Conservation (phyloP, 2,329 filamentous ascomycete genomes). For the Pleurostoma richardsiae region DNA sequence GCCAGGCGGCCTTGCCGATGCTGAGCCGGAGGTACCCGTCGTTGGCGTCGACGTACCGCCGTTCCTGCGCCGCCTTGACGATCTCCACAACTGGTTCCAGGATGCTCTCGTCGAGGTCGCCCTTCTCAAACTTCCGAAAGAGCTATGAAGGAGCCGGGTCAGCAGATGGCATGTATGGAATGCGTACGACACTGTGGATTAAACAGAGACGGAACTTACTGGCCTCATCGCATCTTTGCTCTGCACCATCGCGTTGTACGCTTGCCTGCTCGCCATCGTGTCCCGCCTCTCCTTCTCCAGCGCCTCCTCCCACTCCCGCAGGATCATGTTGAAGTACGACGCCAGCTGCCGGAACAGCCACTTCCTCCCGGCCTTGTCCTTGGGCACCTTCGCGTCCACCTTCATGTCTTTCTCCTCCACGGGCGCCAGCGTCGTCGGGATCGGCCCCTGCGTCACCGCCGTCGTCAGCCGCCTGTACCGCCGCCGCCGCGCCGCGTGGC, state of each 20-base stretch:
- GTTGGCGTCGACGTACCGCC: constrained; percentile 93
- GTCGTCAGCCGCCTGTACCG: constrained; percentile 64
- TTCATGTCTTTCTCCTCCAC: constrained; percentile 89
- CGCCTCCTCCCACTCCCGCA: constrained; percentile 79
- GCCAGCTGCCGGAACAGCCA: constrained; percentile 84
- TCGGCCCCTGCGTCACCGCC: constrained; percentile 68
- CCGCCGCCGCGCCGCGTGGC: constrained; percentile 60
- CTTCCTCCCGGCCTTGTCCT: constrained; percentile 58
- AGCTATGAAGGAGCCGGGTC: constrained; percentile 37
- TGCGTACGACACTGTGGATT: no score
- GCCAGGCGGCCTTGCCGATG: constrained; percentile 97
- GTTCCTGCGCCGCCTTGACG: constrained; percentile 81
- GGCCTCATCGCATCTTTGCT: constrained; percentile 85
- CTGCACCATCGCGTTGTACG: constrained; percentile 79
- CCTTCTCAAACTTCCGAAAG: constrained; percentile 83
- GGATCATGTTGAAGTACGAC: constrained; percentile 95
- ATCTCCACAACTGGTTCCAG: constrained; percentile 86
- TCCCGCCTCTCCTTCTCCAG: constrained; percentile 62
- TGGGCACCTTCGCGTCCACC: constrained; percentile 57
- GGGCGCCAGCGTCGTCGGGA: constrained; percentile 76
- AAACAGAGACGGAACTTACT: no score
- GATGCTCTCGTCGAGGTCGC: constrained; percentile 72
- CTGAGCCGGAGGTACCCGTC: constrained; percentile 89
- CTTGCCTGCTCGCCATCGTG: constrained; percentile 75
- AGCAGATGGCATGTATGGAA: neutral